Evolutionary conservation across 225 moss, liverwort and hornwort species (phyloP), one percentile per base, ranked within the genome.

Genomic region (Pseudoscleropodium purum): DNA sequence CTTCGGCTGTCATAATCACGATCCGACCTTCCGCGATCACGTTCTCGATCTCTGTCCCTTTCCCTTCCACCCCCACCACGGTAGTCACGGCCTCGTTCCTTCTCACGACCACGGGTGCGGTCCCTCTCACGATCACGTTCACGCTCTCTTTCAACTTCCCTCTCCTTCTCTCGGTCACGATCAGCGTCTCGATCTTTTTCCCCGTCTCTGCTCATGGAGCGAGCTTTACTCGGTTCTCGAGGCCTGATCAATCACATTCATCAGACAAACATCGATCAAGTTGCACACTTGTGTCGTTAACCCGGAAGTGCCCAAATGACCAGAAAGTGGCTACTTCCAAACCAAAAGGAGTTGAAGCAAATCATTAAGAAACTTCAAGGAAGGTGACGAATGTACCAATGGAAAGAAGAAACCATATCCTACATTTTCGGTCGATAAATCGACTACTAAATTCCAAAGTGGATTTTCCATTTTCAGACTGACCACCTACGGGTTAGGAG

Each of bases 141-240:
- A 37, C 92, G 91, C 78, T 95, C 94, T 79, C 92, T 81, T 78
- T 93, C 95, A 81, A 79, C 90, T 90, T 93, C 95, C 86, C 79
- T 93, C 88, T 92, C 92, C 85, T 85, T 93, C 89, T 93, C 92
- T 89, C 90, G 89, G 57, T 96, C 94, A 65, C 94, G 94, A 75
- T 95, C 95, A 54, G 65, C 89, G 61, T 94, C 96, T 82, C 93
- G 94, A 67, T 98, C 98, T 85, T 84, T 94, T 87, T 98, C 96
- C 63, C 93, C 90, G 66, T 98, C 98, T 90, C 91, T 95, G 91
- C 96, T 96, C 79, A 89, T 73, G 70, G 91, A 91, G 56, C 93
- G 92, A n/a, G 89, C 86, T 79, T 92, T 94, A 86, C 91, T 94
- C 52, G 91, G 93, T 84, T 97, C 96, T 81, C 91, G 96, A 82